phyloP scores from a whole-genome alignment of 805 yeast genomes.

The Blastobotrys peoriensis region DNA sequence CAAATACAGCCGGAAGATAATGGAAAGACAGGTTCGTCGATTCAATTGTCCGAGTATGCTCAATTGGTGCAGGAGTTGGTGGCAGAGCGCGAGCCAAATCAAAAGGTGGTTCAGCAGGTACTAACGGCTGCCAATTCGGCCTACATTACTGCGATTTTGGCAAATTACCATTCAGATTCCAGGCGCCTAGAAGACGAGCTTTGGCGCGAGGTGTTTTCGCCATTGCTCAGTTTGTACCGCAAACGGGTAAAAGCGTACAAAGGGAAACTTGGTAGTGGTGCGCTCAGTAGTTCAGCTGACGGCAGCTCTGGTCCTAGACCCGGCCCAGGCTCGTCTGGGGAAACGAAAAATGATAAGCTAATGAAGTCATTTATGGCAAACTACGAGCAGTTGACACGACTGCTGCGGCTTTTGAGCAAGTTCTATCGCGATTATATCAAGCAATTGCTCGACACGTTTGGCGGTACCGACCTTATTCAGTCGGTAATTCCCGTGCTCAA shows the following conservation, averaged over 20 bases:
- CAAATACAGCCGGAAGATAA: no score
- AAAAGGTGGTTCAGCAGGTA: no score
- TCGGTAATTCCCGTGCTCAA: conserved; percentile 3
- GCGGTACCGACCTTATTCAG: conserved; percentile 2
- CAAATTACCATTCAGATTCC: not conserved
- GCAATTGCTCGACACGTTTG: conserved; percentile 6
- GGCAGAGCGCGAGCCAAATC: no score
- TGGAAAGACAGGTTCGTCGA: no score
- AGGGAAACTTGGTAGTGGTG: not conserved
- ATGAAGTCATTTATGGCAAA: not conserved
- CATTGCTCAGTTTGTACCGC: not conserved
- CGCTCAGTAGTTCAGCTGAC: not conserved
- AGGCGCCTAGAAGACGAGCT: not conserved
- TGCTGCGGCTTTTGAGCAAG: conserved; percentile 1
- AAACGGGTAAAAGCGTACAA: not conserved
- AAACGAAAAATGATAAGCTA: no score
- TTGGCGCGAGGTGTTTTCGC: not conserved
- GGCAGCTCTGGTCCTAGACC: not conserved
- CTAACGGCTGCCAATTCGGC: not conserved
- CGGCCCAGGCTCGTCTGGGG: no score
- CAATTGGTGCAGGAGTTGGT: not conserved
- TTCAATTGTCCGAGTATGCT: not conserved
- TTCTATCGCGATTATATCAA: conserved; percentile 3
- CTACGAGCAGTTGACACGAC: not conserved
- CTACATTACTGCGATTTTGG: not conserved